phyloP scores from a whole-genome alignment of 148 eudicot genomes.

The Salicornia ramosissima region DNA sequence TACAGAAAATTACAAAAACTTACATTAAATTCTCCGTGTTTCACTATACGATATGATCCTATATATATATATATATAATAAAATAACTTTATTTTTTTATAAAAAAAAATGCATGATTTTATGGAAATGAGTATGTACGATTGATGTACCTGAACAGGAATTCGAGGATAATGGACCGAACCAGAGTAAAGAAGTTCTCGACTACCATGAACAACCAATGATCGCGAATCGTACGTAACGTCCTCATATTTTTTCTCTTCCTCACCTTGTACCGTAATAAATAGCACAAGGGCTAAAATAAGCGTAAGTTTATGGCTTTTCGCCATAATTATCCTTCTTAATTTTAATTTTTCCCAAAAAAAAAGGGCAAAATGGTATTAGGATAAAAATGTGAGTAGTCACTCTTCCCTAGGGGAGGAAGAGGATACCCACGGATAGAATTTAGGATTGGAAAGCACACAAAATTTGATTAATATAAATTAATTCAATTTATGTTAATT shows the following conservation, averaged over 20 bases:
- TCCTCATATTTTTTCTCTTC: not conserved
- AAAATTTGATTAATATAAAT: not conserved
- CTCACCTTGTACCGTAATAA: slow-evolving; percentile 12
- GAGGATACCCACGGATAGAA: not conserved
- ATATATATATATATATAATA: too few relatives aligned
- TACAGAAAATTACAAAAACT: too few relatives aligned
- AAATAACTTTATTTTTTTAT: too few relatives aligned
- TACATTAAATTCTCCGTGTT: too few relatives aligned
- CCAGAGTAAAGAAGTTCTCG: slow-evolving; percentile 46
- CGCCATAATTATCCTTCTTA: slow-evolving; percentile 8
- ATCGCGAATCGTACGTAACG: slow-evolving; percentile 40
- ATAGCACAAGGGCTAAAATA: slow-evolving; percentile 18
- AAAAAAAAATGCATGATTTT: too few relatives aligned
- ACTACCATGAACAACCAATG: slow-evolving; percentile 42
- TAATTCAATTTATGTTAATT: not conserved
- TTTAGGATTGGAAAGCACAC: not conserved
- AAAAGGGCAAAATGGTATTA: too few relatives aligned
- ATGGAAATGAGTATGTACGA: not conserved
- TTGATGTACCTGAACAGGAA: slow-evolving; percentile 28
- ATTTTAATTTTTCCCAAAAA: too few relatives aligned
- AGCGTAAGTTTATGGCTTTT: not conserved
- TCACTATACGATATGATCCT: too few relatives aligned
- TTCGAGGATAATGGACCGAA: slow-evolving; percentile 53
- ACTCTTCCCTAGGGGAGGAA: slow-evolving; percentile 23
- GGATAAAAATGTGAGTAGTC: slow-evolving; percentile 1